Base-by-base conservation (phyloP, 2,329 filamentous ascomycete species). In the Teratosphaeria viscida region DNA sequence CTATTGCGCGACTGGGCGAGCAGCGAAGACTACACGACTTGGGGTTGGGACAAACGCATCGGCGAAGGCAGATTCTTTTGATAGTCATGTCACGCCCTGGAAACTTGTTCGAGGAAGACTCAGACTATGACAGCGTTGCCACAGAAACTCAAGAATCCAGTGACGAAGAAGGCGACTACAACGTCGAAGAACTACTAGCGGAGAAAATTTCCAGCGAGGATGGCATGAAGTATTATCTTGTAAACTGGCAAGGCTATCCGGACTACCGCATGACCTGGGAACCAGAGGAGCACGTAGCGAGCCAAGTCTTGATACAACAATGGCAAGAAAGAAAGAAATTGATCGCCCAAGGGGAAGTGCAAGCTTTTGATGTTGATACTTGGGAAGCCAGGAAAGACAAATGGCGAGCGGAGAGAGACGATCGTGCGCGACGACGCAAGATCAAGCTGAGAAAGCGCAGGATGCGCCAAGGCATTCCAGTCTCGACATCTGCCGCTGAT, bases 211-310 rank as follows among this genome's bases (percentile, higher is more conserved):
- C 56, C 8, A 58, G 63, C 8, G 55, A 62, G 10, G 57, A 52
- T 6, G 49, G 56, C 2, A 43, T 39, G 23, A 12, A 34, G 27
- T 10, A 58, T 14, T 72, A 70, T 56, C 63, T 72, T 8, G 58
- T 71, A 55, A 70, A 71, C 56, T 73, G 71, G 71, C 62, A 65
- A 27, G 68, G 67, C 29, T 73, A 71, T 57, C 60, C 63, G 5
- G 61, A 70, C 0, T 52, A 61, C 10, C 57, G 62, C 14, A 62
- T 63, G 19, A 70, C 67, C 0, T 72, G 70, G 70, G 71, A 73
- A 52, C 68, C 69, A 2, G 49, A 27, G 10, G 60, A 66, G 8
- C 60, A 66, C 26, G 43, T 70, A 14, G 12, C 61, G 1, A 55
- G 54, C 26, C 54, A 57, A 2, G 56, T 59, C 3, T 59, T 67